Percentiles rank a stretch among this genome's conserved stretches.
Evolutionary conservation across 2,329 filamentous ascomycete species (phyloP).

Genomic region (Cytospora mali): DNA sequence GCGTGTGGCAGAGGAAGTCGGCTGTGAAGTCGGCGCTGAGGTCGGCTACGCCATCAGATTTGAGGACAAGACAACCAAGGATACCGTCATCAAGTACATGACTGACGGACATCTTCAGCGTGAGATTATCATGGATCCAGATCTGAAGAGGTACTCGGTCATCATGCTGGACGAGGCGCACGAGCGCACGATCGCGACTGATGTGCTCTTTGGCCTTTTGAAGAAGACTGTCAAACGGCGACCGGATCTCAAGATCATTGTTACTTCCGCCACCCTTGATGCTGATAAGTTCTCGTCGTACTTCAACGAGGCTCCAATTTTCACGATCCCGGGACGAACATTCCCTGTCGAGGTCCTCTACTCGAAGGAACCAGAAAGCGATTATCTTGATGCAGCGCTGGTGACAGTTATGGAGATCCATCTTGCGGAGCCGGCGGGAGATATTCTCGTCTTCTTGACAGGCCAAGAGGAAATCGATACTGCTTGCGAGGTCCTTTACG

Average conservation of each 20-base stretch:
- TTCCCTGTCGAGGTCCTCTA: constrained; percentile 97
- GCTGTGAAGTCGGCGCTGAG: constrained; percentile 85
- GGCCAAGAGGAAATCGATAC: constrained; percentile 98
- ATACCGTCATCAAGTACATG: constrained; percentile 98
- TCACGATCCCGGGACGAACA: constrained; percentile 92
- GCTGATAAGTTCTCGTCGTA: constrained; percentile 97
- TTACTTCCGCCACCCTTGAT: constrained; percentile 94
- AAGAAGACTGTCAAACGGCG: constrained; percentile 90
- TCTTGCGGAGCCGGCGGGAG: constrained; percentile 85
- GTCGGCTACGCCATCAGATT: constrained; percentile 98
- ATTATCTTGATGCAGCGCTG: constrained; percentile 92
- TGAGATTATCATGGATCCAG: constrained; percentile 90
- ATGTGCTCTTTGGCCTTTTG: constrained; percentile 89
- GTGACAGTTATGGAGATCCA: constrained; percentile 99
- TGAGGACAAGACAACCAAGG: constrained; percentile 85
- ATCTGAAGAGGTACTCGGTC: constrained; percentile 86
- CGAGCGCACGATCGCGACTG: constrained; percentile 93
- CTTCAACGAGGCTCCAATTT: constrained; percentile 94
- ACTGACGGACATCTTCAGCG: constrained; percentile 97
- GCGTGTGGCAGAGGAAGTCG: constrained; percentile 94
- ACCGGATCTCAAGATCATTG: constrained; percentile 89
- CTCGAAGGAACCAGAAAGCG: constrained; percentile 89
- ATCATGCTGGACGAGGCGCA: constrained; percentile 99
- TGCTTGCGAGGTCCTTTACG: constrained; percentile 85
- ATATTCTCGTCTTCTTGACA: constrained; percentile 95